These are phyloP conservation scores for Exutisphaerella laricina DNA, from an alignment of 2,329 filamentous ascomycete species.

Conservation along the genomic window DNA sequence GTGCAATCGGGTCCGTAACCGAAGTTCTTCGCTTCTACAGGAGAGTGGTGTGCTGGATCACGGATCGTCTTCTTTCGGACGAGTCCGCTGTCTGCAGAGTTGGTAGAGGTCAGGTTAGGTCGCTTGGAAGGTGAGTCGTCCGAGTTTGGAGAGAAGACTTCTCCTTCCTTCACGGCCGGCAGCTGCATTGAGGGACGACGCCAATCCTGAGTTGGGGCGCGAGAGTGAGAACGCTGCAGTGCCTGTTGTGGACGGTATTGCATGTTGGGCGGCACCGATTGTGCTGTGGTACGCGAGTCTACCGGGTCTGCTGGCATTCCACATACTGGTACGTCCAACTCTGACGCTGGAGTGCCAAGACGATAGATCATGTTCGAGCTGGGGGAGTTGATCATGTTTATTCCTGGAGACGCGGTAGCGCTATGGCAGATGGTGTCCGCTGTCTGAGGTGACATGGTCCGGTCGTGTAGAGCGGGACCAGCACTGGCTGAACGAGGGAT, in stretches of 20 bases:
- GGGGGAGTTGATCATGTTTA: slow-evolving; percentile 41
- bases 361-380: slow-evolving; percentile 54
- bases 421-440: slow-evolving; percentile 45
- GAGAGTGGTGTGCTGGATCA: slow-evolving; percentile 31
- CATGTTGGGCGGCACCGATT: slow-evolving; percentile 94
- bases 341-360: slow-evolving; percentile 81
- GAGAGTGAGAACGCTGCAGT: slow-evolving; percentile 31
- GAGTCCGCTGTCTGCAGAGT: slow-evolving; percentile 18
- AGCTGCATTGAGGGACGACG: slow-evolving; percentile 65
- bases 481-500: slow-evolving; percentile 46
- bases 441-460: slow-evolving; percentile 27
- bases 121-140: slow-evolving; percentile 35
- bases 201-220: slow-evolving; percentile 37
- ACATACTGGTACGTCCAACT: slow-evolving; percentile 73
- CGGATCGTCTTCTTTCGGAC: slow-evolving; percentile 15
- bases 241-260: slow-evolving; percentile 56
- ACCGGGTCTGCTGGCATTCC: slow-evolving; percentile 52
- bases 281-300: slow-evolving; percentile 65
- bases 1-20: slow-evolving; percentile 33
- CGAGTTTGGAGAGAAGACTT: slow-evolving; percentile 25
- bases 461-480: slow-evolving; percentile 32
- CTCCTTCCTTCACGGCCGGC: slow-evolving; percentile 61
- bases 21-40: slow-evolving; percentile 24
- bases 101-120: slow-evolving; percentile 31
- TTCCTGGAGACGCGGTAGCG: slow-evolving; percentile 46